phyloP scores from a whole-genome alignment of 164 flowering plant genomes.

The Magnolia kwangsiensis region DNA sequence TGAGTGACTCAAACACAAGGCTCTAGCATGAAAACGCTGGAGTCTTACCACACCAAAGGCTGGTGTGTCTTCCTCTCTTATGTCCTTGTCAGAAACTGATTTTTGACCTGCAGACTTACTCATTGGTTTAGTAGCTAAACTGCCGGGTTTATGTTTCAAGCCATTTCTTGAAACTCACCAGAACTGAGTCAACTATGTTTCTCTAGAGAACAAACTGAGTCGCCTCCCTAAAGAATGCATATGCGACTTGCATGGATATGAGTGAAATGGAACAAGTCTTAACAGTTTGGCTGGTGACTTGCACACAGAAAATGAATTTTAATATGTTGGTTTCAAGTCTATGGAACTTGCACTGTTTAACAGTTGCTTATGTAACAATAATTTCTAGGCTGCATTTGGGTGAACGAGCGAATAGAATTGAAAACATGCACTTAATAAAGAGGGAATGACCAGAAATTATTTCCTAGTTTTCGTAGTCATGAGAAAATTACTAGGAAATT shows the following conservation, averaged over 20 bases:
- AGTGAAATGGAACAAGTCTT: not conserved
- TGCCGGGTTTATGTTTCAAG: not conserved
- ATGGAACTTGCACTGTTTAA: not conserved
- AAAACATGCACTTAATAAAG: not conserved
- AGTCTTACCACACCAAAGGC: not conserved
- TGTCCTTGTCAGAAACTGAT: not conserved
- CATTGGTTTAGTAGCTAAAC: not conserved
- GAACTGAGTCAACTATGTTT: not conserved
- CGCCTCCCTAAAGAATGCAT: not conserved
- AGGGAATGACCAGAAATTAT: too few species aligned
- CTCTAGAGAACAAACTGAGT: not conserved
- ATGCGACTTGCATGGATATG: not conserved
- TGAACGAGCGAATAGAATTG: not conserved
- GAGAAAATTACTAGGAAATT: not conserved
- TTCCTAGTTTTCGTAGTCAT: not conserved
- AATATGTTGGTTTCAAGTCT: not conserved
- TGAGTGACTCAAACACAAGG: not conserved
- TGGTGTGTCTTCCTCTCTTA: not conserved
- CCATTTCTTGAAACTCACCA: not conserved
- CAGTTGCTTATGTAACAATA: not conserved
- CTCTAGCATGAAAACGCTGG: not conserved
- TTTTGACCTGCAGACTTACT: not conserved
- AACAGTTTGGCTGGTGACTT: not conserved
- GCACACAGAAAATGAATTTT: not conserved
- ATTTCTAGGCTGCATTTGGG: not conserved